Evolutionary conservation across 2,329 filamentous ascomycete species (phyloP), one percentile per base, ranked within the genome.

Genomic region (Stagonosporopsis tanaceti): DNA sequence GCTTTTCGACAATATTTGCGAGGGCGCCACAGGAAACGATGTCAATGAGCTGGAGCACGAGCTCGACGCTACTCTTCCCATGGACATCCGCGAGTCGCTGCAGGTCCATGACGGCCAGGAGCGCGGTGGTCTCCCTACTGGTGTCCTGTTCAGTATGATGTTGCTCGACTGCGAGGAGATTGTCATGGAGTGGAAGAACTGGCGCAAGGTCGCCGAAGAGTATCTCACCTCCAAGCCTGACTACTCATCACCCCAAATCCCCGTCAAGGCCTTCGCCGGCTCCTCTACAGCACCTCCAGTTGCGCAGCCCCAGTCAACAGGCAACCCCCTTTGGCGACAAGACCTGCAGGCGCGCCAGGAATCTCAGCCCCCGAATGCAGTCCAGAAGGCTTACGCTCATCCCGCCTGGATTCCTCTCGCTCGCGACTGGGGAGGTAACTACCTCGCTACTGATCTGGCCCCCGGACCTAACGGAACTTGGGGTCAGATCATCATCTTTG

Each of bases 361-460:
- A 68, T 97, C 89, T 12, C 90, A 98, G 57, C 95, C 95, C 8
- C 84, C 91, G 9, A 89, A 91, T 70, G 87, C 92, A 5, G 89
- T 98, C 32, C 93, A 96, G 74, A 96, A 93, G 76, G 91, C 91
- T 0, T 99, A 99, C 72, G 90, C 93, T 2, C 94, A 99, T 77
- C 89, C 93, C 2, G 90, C 89, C 50, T 99, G 95, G 95, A 97
- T 99, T 66, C 94, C 95, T 50, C 82, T 99, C 32, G 94, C 93
- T 57, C 91, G 95, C 67, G 95, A 99, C 77, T 99, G 95, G 95
- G 95, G 95, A 76, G 95, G 95, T 77, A 99, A 99, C 85, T 96
- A 97, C 81, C 84, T 99, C 71, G 94, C 93, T 17, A 87, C 97
- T 44, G 95, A 99, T 77, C 82, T 99, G 57, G 92, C 93, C 6